These are phyloP conservation scores for Tricholoma saponaceum DNA, from an alignment of 768 basidiomycete species.

Conservation along the genomic window DNA sequence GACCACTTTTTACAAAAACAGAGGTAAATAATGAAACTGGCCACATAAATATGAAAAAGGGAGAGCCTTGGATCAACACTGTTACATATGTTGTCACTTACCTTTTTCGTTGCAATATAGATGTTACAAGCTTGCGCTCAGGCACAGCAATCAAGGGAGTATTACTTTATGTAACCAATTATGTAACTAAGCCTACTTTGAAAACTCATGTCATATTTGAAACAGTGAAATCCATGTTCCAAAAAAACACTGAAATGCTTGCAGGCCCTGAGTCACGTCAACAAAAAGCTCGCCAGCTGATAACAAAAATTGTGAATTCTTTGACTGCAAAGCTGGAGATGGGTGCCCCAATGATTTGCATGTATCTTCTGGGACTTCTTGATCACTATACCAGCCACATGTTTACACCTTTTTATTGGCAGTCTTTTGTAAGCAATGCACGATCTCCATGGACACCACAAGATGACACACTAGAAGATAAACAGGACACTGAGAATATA, in stretches of 20 bases:
- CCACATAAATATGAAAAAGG: constrained; percentile 19
- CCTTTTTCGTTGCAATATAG: too few relatives aligned
- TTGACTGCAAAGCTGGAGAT: neutral
- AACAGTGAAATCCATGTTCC: constrained; percentile 17
- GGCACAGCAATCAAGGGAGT: too few relatives aligned
- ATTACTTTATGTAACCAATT: constrained; percentile 17
- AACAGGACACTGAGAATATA: constrained; percentile 14
- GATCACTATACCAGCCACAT: neutral
- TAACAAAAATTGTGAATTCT: neutral
- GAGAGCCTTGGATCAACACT: constrained; percentile 26
- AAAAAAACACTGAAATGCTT: constrained; percentile 18
- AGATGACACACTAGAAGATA: constrained; percentile 2
- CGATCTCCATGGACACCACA: constrained; percentile 8
- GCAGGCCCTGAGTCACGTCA: neutral
- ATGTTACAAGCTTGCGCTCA: too few relatives aligned
- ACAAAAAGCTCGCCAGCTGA: neutral
- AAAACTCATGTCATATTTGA: constrained; percentile 32
- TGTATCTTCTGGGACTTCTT: neutral
- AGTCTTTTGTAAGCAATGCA: constrained; percentile 22
- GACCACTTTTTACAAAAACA: constrained; percentile 4
- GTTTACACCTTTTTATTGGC: constrained; percentile 31
- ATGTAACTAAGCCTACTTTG: constrained; percentile 29
- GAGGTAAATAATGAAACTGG: constrained; percentile 20
- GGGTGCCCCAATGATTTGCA: neutral
- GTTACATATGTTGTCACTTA: too few relatives aligned